phyloP scores from a whole-genome alignment of 169 alveolate species.

The Plasmodium gonderi region DNA sequence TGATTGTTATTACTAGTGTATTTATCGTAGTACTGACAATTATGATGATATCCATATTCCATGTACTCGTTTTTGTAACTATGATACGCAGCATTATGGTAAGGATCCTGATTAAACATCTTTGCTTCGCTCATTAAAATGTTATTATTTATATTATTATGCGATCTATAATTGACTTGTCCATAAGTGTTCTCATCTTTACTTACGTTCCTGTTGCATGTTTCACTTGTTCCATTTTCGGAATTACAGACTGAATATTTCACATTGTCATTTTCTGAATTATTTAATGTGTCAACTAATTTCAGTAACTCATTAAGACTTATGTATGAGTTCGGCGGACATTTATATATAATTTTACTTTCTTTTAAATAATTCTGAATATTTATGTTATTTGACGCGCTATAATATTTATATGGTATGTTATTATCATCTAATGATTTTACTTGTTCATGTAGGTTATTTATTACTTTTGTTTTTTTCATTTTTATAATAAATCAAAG shows the following conservation, averaged over 20 bases:
- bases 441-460: constrained; percentile 54
- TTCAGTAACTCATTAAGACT: constrained; percentile 37
- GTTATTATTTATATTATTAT: neutral
- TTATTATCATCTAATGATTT: constrained; percentile 60
- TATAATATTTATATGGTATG: constrained; percentile 54
- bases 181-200: neutral
- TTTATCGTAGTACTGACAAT: neutral
- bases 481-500: constrained; percentile 14
- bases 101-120: neutral
- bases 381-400: constrained; percentile 46
- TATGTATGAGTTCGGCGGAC: constrained; percentile 32
- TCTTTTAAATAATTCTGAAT: constrained; percentile 55
- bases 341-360: neutral
- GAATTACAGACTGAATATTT: neutral
- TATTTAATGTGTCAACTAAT: constrained; percentile 37
- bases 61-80: too few relatives aligned
- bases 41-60: too few relatives aligned
- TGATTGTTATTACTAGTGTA: neutral
- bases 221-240: neutral
- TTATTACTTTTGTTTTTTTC: constrained; percentile 32
- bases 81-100: neutral
- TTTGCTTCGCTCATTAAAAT: neutral
- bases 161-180: neutral
- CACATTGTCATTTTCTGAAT: neutral
- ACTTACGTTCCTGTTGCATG: neutral